Percentiles rank a stretch among this genome's conserved stretches.
phyloP scores from a whole-genome alignment of 257 asterid species.

The Lithospermum erythrorhizon region DNA sequence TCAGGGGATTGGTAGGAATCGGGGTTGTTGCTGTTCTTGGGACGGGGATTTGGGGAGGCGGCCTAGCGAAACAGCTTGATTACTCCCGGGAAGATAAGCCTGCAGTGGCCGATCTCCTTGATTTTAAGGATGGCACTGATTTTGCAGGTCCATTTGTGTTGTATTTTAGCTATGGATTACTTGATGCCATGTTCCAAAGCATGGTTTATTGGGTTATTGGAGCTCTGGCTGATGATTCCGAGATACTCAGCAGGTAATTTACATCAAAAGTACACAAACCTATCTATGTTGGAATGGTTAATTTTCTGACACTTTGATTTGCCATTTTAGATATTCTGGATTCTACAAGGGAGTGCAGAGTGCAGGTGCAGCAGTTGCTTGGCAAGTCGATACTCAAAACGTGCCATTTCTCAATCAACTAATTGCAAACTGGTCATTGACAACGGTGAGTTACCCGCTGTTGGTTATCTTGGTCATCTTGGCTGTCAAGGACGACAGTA shows the following conservation, averaged over 20 bases:
- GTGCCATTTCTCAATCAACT: slow-evolving; percentile 25
- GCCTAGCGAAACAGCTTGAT: slow-evolving; percentile 50
- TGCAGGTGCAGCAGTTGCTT: slow-evolving; percentile 37
- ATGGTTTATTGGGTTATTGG: slow-evolving; percentile 93
- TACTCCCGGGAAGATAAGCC: slow-evolving; percentile 35
- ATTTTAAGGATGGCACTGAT: slow-evolving; percentile 61
- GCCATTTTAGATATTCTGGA: slow-evolving; percentile 25
- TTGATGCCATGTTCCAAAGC: slow-evolving; percentile 90
- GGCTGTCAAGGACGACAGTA: slow-evolving; percentile 30
- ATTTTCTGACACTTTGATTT: background rate
- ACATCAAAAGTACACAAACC: too few species aligned
- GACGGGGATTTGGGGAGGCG: slow-evolving; percentile 73
- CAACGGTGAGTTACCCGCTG: slow-evolving; percentile 30
- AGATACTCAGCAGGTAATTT: slow-evolving; percentile 73
- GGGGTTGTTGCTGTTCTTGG: slow-evolving; percentile 44
- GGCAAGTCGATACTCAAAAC: slow-evolving; percentile 29
- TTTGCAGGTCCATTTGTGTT: slow-evolving; percentile 78
- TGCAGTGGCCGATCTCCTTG: slow-evolving; percentile 17
- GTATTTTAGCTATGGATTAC: slow-evolving; percentile 80
- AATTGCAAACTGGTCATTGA: slow-evolving; percentile 26
- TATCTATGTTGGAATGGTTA: background rate
- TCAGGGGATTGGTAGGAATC: slow-evolving; percentile 49
- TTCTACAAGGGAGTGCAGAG: slow-evolving; percentile 41
- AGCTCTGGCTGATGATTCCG: slow-evolving; percentile 80
- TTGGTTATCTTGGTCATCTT: slow-evolving; percentile 20